Evolutionary conservation across 768 basidiomycete species (phyloP), one percentile per base, ranked within the genome.

Genomic region (Chiua virens): DNA sequence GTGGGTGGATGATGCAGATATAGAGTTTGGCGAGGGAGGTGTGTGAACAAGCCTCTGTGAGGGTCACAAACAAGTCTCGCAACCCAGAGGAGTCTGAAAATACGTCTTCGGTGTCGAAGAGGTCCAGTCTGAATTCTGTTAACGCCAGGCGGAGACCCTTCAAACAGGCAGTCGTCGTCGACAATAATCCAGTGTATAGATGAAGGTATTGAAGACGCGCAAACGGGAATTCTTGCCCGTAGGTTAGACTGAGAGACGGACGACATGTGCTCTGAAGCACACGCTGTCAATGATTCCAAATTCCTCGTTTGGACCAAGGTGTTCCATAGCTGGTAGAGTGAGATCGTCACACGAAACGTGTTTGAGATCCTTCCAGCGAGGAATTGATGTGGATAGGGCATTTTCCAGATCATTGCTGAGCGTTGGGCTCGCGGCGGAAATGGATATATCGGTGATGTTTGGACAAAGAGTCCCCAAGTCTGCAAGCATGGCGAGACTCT

Each of bases 311-410:
- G 56, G 34, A n/a, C 50, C 21, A 6, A 63, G 59, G 49, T 65
- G 56, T 11, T 56, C 44, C 45, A 65, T 23, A 17, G 63, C 62
- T 3, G 57, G 9, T 5, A 47, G 6, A 0, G 56, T 46, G 42
- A 63, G 60, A 35, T 63, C 63, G 8, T 65, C 62, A 9, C 62
- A 63, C 4, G 62, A 45, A 9, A 63, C 56, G 13, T 45, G 42
- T 23, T 28, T 42, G 35, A 63, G 59, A 37, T 56, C 28, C 2
- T 54, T 53, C 63, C 62, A 63, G 35, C 18, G 57, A 48, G 56
- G 49, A 13, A 63, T 54, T 3, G 62, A 62, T 0, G 48, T 50
- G 1, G 62, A 63, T 0, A 65, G 49, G 3, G 63, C 60, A 18
- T 41, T 32, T 1, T 49, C 38, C 11, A 65, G 25, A 10, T 53